Evolutionary conservation across 2,329 filamentous ascomycete species (phyloP), one percentile per base, ranked within the genome.

Genomic region (Chrysoporthe cubensis): DNA sequence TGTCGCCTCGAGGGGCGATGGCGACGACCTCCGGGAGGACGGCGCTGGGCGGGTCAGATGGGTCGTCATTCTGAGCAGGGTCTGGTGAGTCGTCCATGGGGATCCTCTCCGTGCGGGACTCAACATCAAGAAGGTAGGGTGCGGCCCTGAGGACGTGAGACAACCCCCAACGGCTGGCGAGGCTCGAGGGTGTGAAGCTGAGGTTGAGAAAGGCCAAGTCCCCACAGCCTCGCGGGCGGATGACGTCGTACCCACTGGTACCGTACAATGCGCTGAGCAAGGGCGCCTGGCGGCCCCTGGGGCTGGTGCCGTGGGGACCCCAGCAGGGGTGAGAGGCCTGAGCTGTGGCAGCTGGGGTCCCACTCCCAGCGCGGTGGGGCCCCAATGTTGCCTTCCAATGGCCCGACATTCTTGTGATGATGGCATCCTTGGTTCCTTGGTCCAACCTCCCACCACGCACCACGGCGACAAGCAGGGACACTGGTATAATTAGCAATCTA

Each of bases 1-100:
- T 77, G 73, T 93, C 88, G 46, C 91, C 91, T 18, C 80, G 78
- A 4, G 81, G 72, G 5, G 83, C 83, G 62, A 93, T 84, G 43
- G 82, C 79, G 56, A 88, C 76, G 65, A 87, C 75, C 42, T 75
- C 72, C 56, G 76, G 74, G 56, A 76, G 73, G 43, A 34, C 66
- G 11, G 26, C 5, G 9, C 3, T 34, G 11, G 26, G 26, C 32
- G 46, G 8, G 37, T 61, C 66, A 44, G 70, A 70, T 60, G 72
- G 64, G 62, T 72, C 73, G 71, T 74, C 72, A 65, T 71, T 69
- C 62, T 70, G 71, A 65, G 69, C 52, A 62, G 71, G 59, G 62
- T 70, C 62, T 46, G 68, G 70, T 62, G 71, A 67, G 65, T 73
- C 72, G 67, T 73, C 72, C 73, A 74, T 74, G 57, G 62, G 52